Evolutionary conservation across 306 rosid species (phyloP), one percentile per base, ranked within the genome.

Genomic region (Pyrus pyrifolia): DNA sequence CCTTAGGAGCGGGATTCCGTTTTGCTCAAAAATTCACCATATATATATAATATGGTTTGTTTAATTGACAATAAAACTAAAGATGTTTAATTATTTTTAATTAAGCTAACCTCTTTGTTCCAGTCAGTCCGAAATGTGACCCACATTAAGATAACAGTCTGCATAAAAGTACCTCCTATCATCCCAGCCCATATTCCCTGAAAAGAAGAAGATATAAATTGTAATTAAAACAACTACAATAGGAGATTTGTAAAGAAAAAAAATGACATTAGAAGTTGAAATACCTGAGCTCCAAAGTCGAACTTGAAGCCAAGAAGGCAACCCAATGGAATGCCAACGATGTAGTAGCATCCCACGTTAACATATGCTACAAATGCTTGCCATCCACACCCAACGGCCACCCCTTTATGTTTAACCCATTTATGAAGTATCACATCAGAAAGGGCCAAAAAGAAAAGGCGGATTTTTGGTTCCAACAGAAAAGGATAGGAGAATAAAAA

Each of bases 361-460:
- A 88, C 87, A 22, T 85, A 85, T 6, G 91, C 89, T 1, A 88
- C 86, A 65, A 88, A 85, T 55, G 89, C 83, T 83, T 88, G 91
- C 91, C 91, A 88, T 11, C 91, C 91, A 35, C 91, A 88, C 14
- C 91, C 89, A 6, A 88, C 89, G 49, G 91, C 88, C 40, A 88
- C 91, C 11, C 89, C 89, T 88, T 67, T 42, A 19, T 46, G 40
- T n/a, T 9, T 21, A 9, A 9, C 1, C n/a, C 68, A 15, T 3
- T 30, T 30, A 17, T 1, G 10, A 49, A 49, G 15, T 45, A 12
- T 49, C 21, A 22, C 11, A 25, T 4, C 63, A 4, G 22, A 4
- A 58, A 22, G 13, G 29, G 29, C 11, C 62, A 22, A 11, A 22
- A 4, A 11, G 3, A 58, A 58, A 12, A 58, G 30, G 29, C 29